Percentiles rank a stretch among this genome's conserved stretches.
Conservation (phyloP, 345 rosid genomes). For the Salix dunnii region DNA sequence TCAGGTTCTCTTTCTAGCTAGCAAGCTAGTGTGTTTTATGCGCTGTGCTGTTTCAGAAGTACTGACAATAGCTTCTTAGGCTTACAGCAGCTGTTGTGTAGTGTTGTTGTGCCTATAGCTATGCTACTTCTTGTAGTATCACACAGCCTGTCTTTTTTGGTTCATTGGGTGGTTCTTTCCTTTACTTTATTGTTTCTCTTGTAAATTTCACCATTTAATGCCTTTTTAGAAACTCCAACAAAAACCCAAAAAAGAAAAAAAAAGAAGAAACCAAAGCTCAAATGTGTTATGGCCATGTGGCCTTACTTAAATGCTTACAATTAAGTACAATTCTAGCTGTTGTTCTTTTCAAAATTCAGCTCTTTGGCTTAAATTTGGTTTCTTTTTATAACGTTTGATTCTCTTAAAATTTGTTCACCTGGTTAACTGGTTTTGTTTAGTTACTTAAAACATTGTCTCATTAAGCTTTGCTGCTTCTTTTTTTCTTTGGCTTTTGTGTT, state of each 20-base stretch:
- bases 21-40: neutral
- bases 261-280: neutral
- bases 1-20: neutral
- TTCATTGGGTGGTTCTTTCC: conserved; percentile 7
- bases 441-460: neutral
- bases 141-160: conserved; percentile 9
- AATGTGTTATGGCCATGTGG: neutral
- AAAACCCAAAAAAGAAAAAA: neutral
- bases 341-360: neutral
- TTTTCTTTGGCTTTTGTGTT: neutral
- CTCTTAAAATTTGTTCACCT: neutral
- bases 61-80: neutral
- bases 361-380: neutral
- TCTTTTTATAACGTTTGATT: neutral
- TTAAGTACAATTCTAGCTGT: neutral
- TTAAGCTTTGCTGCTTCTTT: neutral
- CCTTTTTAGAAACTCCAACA: conserved; percentile 19
- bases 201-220: conserved; percentile 22
- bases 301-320: neutral
- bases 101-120: conserved; percentile 8
- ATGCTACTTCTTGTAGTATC: conserved; percentile 8
- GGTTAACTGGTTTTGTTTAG: neutral
- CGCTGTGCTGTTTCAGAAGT: neutral
- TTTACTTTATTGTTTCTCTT: conserved; percentile 4
- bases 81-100: neutral